Evolutionary conservation across 1,284 basidiomycete genomes (phyloP).

Genomic region (Ceratobasidium sp.): DNA sequence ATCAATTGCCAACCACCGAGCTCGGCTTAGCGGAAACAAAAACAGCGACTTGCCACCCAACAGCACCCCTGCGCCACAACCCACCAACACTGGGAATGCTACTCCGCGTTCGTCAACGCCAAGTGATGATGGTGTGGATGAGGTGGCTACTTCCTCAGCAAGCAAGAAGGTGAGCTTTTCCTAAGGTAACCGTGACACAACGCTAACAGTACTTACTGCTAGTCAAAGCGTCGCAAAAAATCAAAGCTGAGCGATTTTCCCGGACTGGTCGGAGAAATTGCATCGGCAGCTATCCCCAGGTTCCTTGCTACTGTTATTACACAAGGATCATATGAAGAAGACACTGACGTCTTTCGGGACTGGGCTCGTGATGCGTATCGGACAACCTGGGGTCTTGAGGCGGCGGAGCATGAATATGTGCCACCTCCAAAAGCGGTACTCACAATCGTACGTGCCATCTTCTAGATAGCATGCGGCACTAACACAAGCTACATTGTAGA

Average conservation of each 20-base stretch:
- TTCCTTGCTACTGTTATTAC: constrained; percentile 18
- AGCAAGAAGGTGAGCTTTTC: too few relatives aligned
- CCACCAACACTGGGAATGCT: too few relatives aligned
- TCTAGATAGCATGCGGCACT: background rate
- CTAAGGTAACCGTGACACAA: too few relatives aligned
- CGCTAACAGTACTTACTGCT: background rate
- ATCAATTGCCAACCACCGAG: constrained; percentile 22
- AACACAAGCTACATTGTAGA: background rate
- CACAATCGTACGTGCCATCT: background rate
- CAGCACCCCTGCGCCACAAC: background rate
- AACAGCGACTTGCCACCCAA: background rate
- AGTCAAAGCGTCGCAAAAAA: constrained; percentile 1
- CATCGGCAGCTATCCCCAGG: constrained; percentile 17
- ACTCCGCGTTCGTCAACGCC: too few relatives aligned
- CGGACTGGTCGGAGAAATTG: background rate
- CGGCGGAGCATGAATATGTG: constrained; percentile 9
- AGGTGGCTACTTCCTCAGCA: too few relatives aligned
- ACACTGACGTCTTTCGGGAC: constrained; percentile 1
- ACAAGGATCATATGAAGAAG: constrained; percentile 2
- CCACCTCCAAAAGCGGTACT: constrained; percentile 21
- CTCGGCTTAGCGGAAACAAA: background rate
- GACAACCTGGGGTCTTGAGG: background rate
- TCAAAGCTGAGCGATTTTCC: constrained; percentile 13
- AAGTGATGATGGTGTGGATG: background rate
- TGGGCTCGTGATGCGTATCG: constrained; percentile 15